A percentile compares a stretch with the other conserved stretches of the same genome.
phyloP scores from a whole-genome alignment of 75 land plant species.

The Pseudotsuga menziesii region DNA sequence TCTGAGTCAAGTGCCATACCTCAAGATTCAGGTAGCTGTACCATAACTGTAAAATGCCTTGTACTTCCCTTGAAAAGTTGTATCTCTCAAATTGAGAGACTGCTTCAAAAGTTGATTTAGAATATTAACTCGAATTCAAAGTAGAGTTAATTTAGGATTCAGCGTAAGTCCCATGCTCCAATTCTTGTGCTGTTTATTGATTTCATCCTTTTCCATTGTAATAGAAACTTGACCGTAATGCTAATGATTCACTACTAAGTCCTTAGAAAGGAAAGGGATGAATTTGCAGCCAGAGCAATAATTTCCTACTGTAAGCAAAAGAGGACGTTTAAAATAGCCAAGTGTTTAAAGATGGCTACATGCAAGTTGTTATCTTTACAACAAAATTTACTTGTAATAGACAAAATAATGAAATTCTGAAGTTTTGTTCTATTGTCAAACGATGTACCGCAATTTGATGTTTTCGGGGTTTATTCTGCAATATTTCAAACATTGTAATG shows the following conservation, averaged over 20 bases:
- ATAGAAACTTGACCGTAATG: not conserved
- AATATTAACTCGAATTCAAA: not conserved
- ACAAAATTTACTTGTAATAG: constrained; percentile 3
- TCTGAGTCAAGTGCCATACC: not conserved
- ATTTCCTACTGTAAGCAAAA: not conserved
- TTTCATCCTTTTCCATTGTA: not conserved
- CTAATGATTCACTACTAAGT: no score
- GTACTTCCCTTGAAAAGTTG: not conserved
- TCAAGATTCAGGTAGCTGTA: not conserved
- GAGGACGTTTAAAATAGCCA: not conserved
- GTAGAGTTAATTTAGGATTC: not conserved
- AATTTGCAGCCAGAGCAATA: not conserved
- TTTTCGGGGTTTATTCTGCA: not conserved
- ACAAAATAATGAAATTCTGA: not conserved
- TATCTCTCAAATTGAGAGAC: not conserved
- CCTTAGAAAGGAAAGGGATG: constrained; percentile 1
- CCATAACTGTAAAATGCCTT: not conserved
- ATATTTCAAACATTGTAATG: no score
- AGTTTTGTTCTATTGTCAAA: not conserved
- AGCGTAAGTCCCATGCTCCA: not conserved
- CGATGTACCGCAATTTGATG: not conserved
- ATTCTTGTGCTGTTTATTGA: not conserved
- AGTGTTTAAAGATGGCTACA: not conserved
- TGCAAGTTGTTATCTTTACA: not conserved
- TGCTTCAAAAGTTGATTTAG: not conserved